Evolutionary conservation across 495 filamentous ascomycete species (phyloP).

Genomic region (Sphaerosporella brunnea): DNA sequence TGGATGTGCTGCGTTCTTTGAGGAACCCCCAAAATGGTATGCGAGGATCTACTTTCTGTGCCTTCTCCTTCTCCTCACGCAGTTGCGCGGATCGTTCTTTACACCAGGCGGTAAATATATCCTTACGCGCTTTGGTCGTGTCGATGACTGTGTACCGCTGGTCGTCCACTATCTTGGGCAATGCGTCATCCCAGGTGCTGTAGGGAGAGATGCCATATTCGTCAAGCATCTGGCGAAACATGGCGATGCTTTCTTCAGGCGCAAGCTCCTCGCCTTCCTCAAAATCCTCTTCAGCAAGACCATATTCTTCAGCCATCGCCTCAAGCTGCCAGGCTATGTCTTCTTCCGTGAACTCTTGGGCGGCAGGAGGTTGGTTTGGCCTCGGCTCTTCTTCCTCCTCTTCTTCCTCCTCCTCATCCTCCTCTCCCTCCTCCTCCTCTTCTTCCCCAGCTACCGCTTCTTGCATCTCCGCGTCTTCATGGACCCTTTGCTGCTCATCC

Average conservation of each 20-base stretch:
- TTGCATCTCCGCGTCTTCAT: constrained; percentile 36
- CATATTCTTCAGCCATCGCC: constrained; percentile 68
- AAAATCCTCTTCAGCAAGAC: constrained; percentile 42
- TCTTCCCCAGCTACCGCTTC: constrained; percentile 87
- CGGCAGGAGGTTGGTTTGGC: constrained; percentile 44
- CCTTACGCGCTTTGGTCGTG: constrained; percentile 64
- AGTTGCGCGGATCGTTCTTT: constrained; percentile 50
- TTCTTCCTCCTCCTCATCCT: constrained; percentile 28
- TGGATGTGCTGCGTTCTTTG: constrained; percentile 61
- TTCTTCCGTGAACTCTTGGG: constrained; percentile 81
- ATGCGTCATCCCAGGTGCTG: constrained; percentile 77
- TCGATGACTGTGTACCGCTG: constrained; percentile 63
- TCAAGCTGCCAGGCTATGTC: constrained; percentile 87
- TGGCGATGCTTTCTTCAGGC: not conserved
- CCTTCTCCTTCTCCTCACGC: constrained; percentile 51
- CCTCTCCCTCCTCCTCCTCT: constrained; percentile 26
- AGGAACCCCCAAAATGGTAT: constrained; percentile 74
- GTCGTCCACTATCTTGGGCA: constrained; percentile 70
- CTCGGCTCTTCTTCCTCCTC: constrained; percentile 35
- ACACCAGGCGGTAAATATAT: constrained; percentile 68
- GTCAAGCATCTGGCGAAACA: constrained; percentile 47
- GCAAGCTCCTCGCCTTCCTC: constrained; percentile 38
- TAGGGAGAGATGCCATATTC: constrained; percentile 74
- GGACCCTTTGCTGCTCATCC: constrained; percentile 22
- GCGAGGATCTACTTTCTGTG: constrained; percentile 68